Conservation (phyloP, 306 rosid species). For the Arachis stenosperma region DNA sequence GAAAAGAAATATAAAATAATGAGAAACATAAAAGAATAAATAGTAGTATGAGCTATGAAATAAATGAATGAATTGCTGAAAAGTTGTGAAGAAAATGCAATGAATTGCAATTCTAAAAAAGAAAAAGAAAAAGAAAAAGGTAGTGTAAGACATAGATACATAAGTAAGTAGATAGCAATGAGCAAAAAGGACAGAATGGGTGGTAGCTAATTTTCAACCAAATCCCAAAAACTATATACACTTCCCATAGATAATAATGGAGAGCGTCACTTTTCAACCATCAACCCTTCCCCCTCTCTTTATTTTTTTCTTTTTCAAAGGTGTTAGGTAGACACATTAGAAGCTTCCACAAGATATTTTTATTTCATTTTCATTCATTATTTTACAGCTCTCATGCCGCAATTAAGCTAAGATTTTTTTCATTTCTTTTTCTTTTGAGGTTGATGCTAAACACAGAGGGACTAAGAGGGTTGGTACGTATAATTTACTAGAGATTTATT, state of each 20-base stretch:
- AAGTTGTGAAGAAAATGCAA: neutral
- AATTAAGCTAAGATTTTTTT: neutral
- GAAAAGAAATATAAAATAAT: no score
- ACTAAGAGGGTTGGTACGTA: no score
- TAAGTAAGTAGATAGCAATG: slow-evolving; percentile 9
- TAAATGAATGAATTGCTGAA: no score
- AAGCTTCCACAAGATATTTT: slow-evolving; percentile 52
- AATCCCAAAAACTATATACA: slow-evolving; percentile 44
- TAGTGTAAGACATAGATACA: slow-evolving; percentile 17
- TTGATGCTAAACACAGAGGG: neutral
- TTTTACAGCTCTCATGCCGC: slow-evolving; percentile 5
- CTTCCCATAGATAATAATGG: slow-evolving; percentile 46
- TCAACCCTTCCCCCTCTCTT: slow-evolving; percentile 22
- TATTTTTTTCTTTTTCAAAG: slow-evolving; percentile 42
- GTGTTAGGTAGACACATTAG: slow-evolving; percentile 59
- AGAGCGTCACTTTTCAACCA: slow-evolving; percentile 52
- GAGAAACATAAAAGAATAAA: no score
- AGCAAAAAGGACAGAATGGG: slow-evolving; percentile 47
- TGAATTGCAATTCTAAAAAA: slow-evolving; percentile 10
- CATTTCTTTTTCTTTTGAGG: neutral
- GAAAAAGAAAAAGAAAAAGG: slow-evolving; percentile 11
- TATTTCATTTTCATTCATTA: neutral
- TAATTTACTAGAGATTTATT: no score
- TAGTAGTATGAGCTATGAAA: no score
- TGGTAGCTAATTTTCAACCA: slow-evolving; percentile 42